Conservation (phyloP, 805 yeast genomes). For the Peterozyma toletana region DNA sequence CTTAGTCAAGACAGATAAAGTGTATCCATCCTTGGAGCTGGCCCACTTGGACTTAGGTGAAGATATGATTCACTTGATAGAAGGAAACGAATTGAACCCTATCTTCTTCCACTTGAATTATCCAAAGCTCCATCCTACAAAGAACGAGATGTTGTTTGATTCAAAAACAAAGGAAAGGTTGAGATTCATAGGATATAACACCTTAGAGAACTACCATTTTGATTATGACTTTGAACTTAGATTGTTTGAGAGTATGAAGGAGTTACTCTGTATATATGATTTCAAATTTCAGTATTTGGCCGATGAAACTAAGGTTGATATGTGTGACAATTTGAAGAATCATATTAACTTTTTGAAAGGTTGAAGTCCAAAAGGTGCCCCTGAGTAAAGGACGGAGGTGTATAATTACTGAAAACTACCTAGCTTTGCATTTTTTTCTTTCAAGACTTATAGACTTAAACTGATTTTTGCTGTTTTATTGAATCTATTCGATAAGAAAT, state of each 20-base stretch:
- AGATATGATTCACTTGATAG: neutral
- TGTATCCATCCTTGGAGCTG: too few species aligned
- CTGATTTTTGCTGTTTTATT: too few species aligned
- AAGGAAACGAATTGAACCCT: conserved; percentile 6
- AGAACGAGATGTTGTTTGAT: neutral
- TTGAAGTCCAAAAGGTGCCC: too few species aligned
- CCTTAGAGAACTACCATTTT: conserved; percentile 17
- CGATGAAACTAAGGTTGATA: neutral
- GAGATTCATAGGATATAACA: conserved; percentile 17
- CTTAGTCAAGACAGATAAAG: neutral
- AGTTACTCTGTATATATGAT: conserved; percentile 20
- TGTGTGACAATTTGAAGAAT: too few species aligned
- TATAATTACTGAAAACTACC: too few species aligned
- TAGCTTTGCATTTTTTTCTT: too few species aligned
- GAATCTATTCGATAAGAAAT: too few species aligned
- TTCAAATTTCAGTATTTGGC: conserved; percentile 17
- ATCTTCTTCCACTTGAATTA: conserved; percentile 34
- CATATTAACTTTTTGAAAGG: too few species aligned
- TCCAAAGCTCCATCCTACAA: conserved; percentile 40
- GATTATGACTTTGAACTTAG: conserved; percentile 50
- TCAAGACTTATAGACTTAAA: too few species aligned
- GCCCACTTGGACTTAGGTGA: neutral
- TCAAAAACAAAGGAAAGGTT: neutral
- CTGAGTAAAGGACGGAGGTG: too few species aligned
- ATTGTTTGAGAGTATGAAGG: conserved; percentile 50